Conservation (phyloP, 352 stramenopile genomes). For the Blastocystis sp. region DNA sequence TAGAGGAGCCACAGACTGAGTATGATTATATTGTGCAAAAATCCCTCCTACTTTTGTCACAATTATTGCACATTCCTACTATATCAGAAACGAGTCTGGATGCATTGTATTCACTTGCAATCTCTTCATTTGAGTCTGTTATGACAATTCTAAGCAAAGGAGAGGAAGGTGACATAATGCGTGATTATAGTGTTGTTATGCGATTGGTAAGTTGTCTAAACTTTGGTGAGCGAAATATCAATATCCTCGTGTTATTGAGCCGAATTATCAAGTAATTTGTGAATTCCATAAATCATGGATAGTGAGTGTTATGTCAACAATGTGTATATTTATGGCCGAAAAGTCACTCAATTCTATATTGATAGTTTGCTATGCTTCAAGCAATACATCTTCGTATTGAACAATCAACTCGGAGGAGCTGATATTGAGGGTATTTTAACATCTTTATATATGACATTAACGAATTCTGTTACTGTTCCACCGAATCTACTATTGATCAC, state of each 20-base stretch:
- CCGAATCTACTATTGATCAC: constrained; percentile 43
- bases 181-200: background rate
- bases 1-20: background rate
- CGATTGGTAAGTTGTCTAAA: constrained; percentile 34
- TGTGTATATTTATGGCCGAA: constrained; percentile 14
- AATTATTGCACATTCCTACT: background rate
- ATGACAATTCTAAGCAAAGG: background rate
- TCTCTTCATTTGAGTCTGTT: background rate
- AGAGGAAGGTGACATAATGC: background rate
- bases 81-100: background rate
- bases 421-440: constrained; percentile 53
- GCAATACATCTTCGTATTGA: constrained; percentile 7
- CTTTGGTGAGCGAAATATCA: constrained; percentile 13
- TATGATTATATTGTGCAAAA: background rate
- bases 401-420: background rate
- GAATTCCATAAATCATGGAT: background rate
- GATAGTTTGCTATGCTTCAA: constrained; percentile 42
- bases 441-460: constrained; percentile 34
- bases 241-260: background rate
- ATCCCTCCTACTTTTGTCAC: background rate
- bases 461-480: constrained; percentile 7
- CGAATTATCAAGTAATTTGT: background rate
- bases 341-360: constrained; percentile 51
- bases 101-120: background rate
- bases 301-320: constrained; percentile 55